A percentile compares a stretch with the other conserved stretches of the same genome.
Evolutionary conservation across 1,284 basidiomycete species (phyloP).

Genomic region (Trichosporon faecale): DNA sequence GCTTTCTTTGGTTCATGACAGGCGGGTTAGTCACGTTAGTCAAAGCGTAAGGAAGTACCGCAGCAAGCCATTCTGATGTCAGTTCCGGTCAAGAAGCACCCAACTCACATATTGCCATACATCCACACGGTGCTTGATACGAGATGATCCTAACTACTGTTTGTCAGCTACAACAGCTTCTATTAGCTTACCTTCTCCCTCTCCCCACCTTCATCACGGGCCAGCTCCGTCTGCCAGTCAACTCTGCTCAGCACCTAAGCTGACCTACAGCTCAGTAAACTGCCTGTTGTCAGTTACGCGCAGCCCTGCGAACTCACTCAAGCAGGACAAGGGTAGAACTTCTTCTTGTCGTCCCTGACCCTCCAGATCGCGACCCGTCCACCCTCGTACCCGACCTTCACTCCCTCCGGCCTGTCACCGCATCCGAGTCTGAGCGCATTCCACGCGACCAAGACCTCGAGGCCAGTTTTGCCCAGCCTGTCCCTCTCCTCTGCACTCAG

Average conservation of each 20-base stretch:
- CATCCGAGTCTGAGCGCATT: neutral
- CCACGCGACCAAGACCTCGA: neutral
- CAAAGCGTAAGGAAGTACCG: no score
- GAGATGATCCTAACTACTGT: neutral
- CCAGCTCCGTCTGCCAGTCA: neutral
- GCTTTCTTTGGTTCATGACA: no score
- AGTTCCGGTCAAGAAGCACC: neutral
- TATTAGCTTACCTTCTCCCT: neutral
- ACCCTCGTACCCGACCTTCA: neutral
- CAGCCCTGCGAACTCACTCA: neutral
- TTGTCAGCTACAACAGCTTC: neutral
- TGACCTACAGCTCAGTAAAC: no score
- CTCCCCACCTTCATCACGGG: neutral
- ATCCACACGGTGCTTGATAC: neutral
- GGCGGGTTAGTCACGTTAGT: no score
- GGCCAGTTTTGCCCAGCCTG: neutral
- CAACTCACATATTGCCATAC: neutral
- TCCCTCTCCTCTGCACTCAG: neutral
- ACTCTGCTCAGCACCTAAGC: neutral
- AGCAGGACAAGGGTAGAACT: neutral
- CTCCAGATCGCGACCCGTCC: neutral
- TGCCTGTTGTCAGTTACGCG: neutral
- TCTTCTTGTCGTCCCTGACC: neutral
- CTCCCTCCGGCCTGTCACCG: neutral
- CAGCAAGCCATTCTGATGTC: neutral